Evolutionary conservation across 257 asterid species (phyloP).

Genomic region (Primulina eburnea): DNA sequence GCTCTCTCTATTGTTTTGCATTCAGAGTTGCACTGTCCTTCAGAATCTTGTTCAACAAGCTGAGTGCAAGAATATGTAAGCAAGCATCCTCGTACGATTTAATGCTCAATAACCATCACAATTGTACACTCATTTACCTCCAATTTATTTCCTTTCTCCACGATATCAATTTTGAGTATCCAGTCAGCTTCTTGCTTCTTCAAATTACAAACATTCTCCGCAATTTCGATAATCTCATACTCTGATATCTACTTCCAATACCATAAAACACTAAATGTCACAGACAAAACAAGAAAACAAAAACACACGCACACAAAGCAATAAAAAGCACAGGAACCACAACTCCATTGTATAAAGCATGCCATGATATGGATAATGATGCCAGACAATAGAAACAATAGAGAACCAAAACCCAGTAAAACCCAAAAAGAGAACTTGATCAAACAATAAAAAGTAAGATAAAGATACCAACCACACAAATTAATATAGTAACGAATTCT

Average conservation of each 20-base stretch:
- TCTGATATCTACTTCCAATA: conserved; percentile 61
- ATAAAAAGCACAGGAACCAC: conserved; percentile 4
- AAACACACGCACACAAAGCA: background rate
- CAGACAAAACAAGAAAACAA: conserved; percentile 2
- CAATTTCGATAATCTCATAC: conserved; percentile 79
- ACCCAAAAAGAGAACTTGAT: background rate
- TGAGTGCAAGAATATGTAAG: conserved; percentile 36
- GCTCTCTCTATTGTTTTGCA: conserved; percentile 97
- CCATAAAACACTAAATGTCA: background rate
- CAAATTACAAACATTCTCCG: conserved; percentile 92
- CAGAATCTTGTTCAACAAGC: conserved; percentile 92
- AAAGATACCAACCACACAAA: background rate
- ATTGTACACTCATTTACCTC: conserved; percentile 46
- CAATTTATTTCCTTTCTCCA: conserved; percentile 72
- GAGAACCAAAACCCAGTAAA: no score
- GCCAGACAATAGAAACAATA: background rate
- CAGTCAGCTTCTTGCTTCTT: conserved; percentile 97
- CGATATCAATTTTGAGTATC: conserved; percentile 93
- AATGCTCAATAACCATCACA: conserved; percentile 8
- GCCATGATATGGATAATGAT: background rate
- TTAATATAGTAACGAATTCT: background rate
- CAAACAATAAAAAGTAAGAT: background rate
- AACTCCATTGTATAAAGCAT: background rate
- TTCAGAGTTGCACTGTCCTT: conserved; percentile 88
- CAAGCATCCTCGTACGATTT: conserved; percentile 26